Evolutionary conservation across 345 rosid genomes (phyloP).

Genomic region (Toxicodendron radicans): DNA sequence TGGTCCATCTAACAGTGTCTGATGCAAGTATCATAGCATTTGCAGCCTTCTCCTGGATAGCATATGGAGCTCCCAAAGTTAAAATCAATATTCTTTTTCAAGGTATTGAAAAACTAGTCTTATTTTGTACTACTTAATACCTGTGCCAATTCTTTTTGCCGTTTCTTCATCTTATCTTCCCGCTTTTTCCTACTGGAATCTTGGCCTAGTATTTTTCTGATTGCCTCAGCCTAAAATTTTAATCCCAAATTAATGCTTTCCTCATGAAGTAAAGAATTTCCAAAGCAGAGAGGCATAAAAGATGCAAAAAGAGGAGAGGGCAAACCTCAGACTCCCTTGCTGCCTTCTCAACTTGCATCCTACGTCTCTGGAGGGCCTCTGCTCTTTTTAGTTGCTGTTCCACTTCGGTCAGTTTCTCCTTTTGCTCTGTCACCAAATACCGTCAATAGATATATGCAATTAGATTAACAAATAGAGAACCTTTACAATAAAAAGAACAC

Average conservation of each 20-base stretch:
- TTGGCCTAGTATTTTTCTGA: constrained; percentile 59
- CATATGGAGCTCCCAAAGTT: constrained; percentile 9
- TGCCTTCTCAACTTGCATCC: constrained; percentile 62
- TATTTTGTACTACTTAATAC: constrained; percentile 19
- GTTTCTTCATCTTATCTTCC: constrained; percentile 53
- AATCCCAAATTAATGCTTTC: constrained; percentile 10
- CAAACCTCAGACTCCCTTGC: constrained; percentile 57
- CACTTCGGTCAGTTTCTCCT: constrained; percentile 54
- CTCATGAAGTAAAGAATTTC: background rate
- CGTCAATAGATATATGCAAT: background rate
- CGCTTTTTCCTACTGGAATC: constrained; percentile 59
- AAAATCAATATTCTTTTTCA: background rate
- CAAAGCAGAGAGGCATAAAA: background rate
- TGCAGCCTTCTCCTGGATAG: constrained; percentile 51
- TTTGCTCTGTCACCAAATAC: constrained; percentile 38
- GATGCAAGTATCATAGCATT: constrained; percentile 40
- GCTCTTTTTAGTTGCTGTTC: constrained; percentile 57
- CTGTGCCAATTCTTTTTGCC: constrained; percentile 57
- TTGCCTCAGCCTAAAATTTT: constrained; percentile 54
- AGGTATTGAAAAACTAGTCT: background rate
- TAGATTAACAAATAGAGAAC: background rate
- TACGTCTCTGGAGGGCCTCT: constrained; percentile 56
- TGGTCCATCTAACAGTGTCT: constrained; percentile 48
- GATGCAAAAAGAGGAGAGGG: background rate
- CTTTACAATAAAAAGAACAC: background rate